Conservation (phyloP, 306 rosid genomes). For the Medicago lupulina region DNA sequence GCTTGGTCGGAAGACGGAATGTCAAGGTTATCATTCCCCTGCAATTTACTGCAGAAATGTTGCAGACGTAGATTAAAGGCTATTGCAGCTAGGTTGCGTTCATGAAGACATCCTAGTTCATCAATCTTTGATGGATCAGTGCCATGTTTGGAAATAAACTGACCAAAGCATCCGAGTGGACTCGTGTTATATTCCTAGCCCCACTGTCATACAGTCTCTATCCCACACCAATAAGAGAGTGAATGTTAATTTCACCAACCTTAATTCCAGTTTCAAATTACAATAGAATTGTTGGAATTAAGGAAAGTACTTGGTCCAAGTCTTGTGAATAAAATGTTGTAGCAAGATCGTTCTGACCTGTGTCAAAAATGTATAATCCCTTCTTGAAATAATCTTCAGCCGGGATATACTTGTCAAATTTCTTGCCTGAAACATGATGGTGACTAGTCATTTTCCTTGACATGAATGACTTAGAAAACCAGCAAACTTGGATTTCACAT, state of each 20-base stretch:
- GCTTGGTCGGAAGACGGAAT: no score
- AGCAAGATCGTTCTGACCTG: conserved; percentile 88
- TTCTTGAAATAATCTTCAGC: conserved; percentile 57
- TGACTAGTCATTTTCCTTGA: no score
- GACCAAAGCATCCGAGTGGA: conserved; percentile 38
- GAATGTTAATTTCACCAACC: conserved; percentile 51
- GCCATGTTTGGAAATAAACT: no score
- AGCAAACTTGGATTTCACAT: background rate
- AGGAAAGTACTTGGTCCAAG: conserved; percentile 69
- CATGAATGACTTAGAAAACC: background rate
- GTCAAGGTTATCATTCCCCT: no score
- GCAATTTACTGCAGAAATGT: conserved; percentile 69
- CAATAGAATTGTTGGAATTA: conserved; percentile 66
- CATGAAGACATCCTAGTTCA: no score
- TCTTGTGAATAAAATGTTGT: conserved; percentile 77
- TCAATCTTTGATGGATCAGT: no score
- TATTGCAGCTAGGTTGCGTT: conserved; percentile 42
- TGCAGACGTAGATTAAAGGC: conserved; percentile 79
- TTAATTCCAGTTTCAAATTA: conserved; percentile 77
- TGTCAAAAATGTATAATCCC: conserved; percentile 85
- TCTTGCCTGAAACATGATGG: background rate
- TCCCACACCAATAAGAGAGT: conserved; percentile 15
- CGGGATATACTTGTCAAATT: conserved; percentile 64
- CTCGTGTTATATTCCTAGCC: conserved; percentile 79
- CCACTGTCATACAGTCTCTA: conserved; percentile 78